These are phyloP conservation scores for Cenococcum geophilum DNA, from an alignment of 495 filamentous ascomycete species.

Conservation along the genomic window DNA sequence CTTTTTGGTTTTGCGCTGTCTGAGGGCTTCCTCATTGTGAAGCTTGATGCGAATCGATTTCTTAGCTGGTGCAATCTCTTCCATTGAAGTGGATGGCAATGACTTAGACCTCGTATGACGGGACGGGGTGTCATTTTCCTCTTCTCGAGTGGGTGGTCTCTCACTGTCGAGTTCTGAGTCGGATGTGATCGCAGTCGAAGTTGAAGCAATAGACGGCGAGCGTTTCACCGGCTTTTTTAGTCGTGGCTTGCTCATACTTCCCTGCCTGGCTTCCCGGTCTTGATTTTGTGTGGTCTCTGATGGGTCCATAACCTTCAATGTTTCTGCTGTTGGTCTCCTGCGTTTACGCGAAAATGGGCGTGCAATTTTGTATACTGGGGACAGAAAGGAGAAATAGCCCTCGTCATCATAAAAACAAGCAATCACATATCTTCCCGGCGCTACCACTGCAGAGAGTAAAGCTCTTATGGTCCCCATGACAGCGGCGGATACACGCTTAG, in stretches of 20 bases:
- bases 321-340: conserved; percentile 34
- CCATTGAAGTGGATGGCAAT: conserved; percentile 40
- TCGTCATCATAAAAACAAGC: conserved; percentile 74
- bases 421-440: conserved; percentile 73
- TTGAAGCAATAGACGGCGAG: conserved; percentile 38
- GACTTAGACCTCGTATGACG: conserved; percentile 51
- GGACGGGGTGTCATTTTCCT: conserved; percentile 36
- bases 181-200: conserved; percentile 36
- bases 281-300: conserved; percentile 31
- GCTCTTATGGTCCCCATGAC: conserved; percentile 64
- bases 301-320: conserved; percentile 37
- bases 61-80: conserved; percentile 59
- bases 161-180: conserved; percentile 37
- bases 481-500: conserved; percentile 53
- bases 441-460: conserved; percentile 68
- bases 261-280: conserved; percentile 21
- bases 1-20: conserved; percentile 50
- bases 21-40: conserved; percentile 68
- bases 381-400: conserved; percentile 60
- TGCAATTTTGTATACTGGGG: conserved; percentile 35
- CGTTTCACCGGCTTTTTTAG: conserved; percentile 19
- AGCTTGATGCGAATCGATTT: conserved; percentile 88
- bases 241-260: conserved; percentile 23
- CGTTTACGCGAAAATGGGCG: conserved; percentile 32
- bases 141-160: conserved; percentile 24